Conservation (phyloP, 2,329 filamentous ascomycete genomes). For the Emmonsia crescens region DNA sequence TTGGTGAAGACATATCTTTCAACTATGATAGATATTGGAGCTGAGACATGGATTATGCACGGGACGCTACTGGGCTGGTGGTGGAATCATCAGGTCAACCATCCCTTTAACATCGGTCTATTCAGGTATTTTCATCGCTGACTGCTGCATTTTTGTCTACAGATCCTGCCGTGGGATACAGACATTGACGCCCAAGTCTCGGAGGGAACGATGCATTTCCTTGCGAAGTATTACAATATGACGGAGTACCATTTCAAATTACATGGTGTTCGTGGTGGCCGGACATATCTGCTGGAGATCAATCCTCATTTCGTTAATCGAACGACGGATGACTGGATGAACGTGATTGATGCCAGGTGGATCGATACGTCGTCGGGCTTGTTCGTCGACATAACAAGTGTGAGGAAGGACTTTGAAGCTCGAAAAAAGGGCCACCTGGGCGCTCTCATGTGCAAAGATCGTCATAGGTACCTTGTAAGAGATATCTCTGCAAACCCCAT, state of each 20-base stretch:
- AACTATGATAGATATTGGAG: conserved; percentile 46
- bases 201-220: conserved; percentile 43
- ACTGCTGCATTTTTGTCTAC: not conserved
- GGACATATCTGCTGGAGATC: conserved; percentile 47
- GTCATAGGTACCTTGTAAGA: conserved; percentile 41
- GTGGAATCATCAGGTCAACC: conserved; percentile 45
- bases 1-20: conserved; percentile 46
- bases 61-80: conserved; percentile 52
- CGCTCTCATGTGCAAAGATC: conserved; percentile 47
- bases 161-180: conserved; percentile 52
- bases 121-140: not conserved
- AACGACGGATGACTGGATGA: conserved; percentile 37
- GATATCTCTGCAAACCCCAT: not conserved
- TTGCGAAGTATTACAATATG: conserved; percentile 53
- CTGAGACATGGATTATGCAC: conserved; percentile 55
- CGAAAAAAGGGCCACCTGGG: conserved; percentile 29
- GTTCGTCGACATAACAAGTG: conserved; percentile 52
- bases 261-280: conserved; percentile 23
- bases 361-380: conserved; percentile 49
- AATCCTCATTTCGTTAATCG: conserved; percentile 45
- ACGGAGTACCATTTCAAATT: conserved; percentile 43
- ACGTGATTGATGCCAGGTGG: conserved; percentile 52
- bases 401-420: conserved; percentile 37
- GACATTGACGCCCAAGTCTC: conserved; percentile 51
- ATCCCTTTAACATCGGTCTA: not conserved